Evolutionary conservation across 2,329 filamentous ascomycete genomes (phyloP).

Genomic region (Neonectria ditissima): DNA sequence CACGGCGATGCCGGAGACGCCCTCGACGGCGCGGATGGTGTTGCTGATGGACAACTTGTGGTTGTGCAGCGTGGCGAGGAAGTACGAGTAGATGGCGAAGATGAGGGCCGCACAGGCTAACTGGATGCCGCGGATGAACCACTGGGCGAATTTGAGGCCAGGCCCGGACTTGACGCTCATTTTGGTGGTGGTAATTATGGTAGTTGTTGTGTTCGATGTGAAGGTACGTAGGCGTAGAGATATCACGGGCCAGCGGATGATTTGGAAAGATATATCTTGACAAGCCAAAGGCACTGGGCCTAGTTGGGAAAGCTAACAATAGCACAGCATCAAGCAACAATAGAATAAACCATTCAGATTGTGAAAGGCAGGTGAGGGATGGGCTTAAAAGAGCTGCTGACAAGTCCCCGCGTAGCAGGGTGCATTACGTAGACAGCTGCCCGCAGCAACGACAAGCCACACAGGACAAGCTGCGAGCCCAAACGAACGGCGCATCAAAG

Average conservation of each 20-base stretch:
- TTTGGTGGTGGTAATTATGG: constrained; percentile 17
- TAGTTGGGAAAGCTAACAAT: not conserved
- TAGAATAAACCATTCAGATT: not conserved
- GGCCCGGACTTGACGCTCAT: constrained; percentile 54
- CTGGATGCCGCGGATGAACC: constrained; percentile 78
- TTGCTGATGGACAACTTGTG: constrained; percentile 72
- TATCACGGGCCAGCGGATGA: not conserved
- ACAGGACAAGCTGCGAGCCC: not conserved
- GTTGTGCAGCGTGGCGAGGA: constrained; percentile 78
- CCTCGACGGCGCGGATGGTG: constrained; percentile 79
- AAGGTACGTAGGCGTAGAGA: not conserved
- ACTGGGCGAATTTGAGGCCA: constrained; percentile 76
- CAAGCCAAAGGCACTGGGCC: not conserved
- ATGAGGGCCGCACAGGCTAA: constrained; percentile 80
- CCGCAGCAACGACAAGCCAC: constrained; percentile 5
- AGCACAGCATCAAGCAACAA: not conserved
- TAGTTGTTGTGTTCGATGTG: not conserved
- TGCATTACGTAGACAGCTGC: constrained; percentile 11
- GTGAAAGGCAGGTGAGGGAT: not conserved
- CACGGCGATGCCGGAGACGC: constrained; percentile 79
- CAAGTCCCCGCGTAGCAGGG: no score
- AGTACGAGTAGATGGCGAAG: constrained; percentile 86
- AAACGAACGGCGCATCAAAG: not conserved
- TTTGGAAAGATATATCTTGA: not conserved
- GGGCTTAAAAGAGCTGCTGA: not conserved